A percentile compares a stretch with the other conserved stretches of the same genome.
phyloP scores from a whole-genome alignment of 768 basidiomycete species.

The Multifurca ochricompacta region DNA sequence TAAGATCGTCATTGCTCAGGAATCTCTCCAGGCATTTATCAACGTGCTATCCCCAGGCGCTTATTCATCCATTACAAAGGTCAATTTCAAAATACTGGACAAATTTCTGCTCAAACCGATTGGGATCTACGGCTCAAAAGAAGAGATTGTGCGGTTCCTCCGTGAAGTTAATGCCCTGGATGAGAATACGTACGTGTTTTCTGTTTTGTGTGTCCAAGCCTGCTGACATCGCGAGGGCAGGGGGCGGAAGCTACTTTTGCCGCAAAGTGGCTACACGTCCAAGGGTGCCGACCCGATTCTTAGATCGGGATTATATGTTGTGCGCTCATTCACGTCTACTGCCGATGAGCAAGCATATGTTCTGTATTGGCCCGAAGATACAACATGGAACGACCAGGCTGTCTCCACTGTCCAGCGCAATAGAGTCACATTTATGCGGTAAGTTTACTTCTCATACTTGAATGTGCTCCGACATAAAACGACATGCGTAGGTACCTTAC shows the following conservation, averaged over 20 bases:
- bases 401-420: slow-evolving; percentile 40
- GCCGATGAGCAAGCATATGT: slow-evolving; percentile 34
- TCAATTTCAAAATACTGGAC: slow-evolving; percentile 50
- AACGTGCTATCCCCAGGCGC: slow-evolving; percentile 43
- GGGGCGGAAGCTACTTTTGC: slow-evolving; percentile 19
- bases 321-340: slow-evolving; percentile 21
- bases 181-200: slow-evolving; percentile 32
- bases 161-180: slow-evolving; percentile 31
- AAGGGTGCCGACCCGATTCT: slow-evolving; percentile 27
- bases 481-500: slow-evolving; percentile 9
- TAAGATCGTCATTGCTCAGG: slow-evolving; percentile 54
- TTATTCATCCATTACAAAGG: slow-evolving; percentile 45
- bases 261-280: slow-evolving; percentile 9
- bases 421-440: slow-evolving; percentile 59
- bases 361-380: slow-evolving; percentile 55
- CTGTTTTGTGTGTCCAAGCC: neutral
- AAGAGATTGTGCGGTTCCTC: slow-evolving; percentile 42
- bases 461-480: neutral
- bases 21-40: slow-evolving; percentile 40
- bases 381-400: slow-evolving; percentile 50
- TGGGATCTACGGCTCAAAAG: slow-evolving; percentile 51
- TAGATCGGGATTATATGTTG: slow-evolving; percentile 45
- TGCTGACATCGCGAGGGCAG: slow-evolving; percentile 10
- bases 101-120: slow-evolving; percentile 38
- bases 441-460: neutral